phyloP scores from a whole-genome alignment of 192 early-diverging fungal species.

The Backusella sp. region DNA sequence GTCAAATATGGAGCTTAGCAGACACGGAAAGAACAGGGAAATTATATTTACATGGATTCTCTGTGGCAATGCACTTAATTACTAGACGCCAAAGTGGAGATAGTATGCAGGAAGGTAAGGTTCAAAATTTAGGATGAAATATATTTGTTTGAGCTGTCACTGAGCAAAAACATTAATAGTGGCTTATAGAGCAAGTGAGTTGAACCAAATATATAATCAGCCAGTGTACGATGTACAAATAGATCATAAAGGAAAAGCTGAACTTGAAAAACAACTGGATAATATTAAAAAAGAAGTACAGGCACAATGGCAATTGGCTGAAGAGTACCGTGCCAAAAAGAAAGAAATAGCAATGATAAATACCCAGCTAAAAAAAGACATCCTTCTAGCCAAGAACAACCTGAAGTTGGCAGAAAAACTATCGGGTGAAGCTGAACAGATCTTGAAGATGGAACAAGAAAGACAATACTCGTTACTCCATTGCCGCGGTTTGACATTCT shows the following conservation, averaged over 20 bases:
- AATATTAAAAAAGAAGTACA: neutral
- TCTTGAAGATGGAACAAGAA: neutral
- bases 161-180: neutral
- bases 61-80: slow-evolving; percentile 80
- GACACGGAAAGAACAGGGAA: slow-evolving; percentile 59
- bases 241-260: neutral
- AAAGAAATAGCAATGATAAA: neutral
- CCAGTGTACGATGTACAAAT: neutral
- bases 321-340: neutral
- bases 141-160: neutral
- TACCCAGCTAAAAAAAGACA: neutral
- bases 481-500: neutral
- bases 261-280: neutral
- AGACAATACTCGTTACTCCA: neutral
- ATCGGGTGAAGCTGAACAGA: neutral
- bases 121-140: neutral
- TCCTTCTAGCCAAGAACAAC: neutral
- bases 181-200: neutral
- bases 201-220: neutral
- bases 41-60: slow-evolving; percentile 69
- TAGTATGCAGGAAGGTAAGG: neutral
- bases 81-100: slow-evolving; percentile 52
- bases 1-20: slow-evolving; percentile 57
- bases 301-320: neutral
- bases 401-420: neutral